phyloP scores from a whole-genome alignment of 2,329 filamentous ascomycete genomes.

The Colletotrichum acutatum region DNA sequence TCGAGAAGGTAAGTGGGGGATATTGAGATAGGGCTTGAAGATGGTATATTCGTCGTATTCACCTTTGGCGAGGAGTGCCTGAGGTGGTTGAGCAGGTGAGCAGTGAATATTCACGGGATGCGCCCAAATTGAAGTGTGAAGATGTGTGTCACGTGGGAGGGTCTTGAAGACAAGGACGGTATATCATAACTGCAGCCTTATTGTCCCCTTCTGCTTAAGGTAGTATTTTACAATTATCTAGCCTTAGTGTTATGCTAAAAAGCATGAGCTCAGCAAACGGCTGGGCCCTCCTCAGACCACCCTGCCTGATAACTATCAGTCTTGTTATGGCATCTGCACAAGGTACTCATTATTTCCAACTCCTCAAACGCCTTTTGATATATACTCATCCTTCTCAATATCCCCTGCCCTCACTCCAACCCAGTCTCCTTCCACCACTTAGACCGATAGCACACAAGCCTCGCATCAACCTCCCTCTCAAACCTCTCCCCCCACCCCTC shows the following conservation, averaged over 20 bases:
- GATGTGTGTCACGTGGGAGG: background rate
- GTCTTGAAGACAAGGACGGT: background rate
- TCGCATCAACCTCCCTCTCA: conserved; percentile 2
- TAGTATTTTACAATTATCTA: too few relatives aligned
- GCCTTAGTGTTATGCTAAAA: background rate
- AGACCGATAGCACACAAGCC: background rate
- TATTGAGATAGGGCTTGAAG: background rate
- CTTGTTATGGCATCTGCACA: background rate
- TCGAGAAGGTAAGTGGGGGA: background rate
- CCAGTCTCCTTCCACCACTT: conserved; percentile 34
- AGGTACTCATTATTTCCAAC: background rate
- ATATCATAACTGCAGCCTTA: background rate
- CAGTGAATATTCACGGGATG: background rate
- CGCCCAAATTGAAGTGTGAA: background rate
- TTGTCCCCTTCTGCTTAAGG: background rate
- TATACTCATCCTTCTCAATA: too few relatives aligned
- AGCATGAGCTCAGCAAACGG: background rate
- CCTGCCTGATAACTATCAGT: background rate
- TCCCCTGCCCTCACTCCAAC: background rate
- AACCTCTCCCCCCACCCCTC: conserved; percentile 22
- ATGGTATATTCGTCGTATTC: background rate
- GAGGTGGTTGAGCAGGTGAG: background rate
- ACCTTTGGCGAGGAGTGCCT: background rate
- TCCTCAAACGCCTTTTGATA: background rate
- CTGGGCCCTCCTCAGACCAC: background rate